Base-by-base conservation (phyloP, 2,329 filamentous ascomycete genomes). In the Xylaria sp. region DNA sequence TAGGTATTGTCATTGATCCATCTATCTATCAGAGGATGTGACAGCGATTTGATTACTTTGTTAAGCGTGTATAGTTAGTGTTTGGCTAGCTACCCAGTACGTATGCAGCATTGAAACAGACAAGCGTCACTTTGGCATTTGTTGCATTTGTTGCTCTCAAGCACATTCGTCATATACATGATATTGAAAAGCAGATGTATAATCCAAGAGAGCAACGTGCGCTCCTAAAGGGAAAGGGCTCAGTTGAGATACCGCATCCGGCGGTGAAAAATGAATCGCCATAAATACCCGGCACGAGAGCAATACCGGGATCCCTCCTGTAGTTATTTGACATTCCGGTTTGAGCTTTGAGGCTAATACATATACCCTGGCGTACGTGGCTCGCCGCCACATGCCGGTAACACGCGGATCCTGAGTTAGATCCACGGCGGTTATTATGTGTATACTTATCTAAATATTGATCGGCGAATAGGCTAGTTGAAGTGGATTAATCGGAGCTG, bases 311-410 rank as follows among this genome's bases (percentile, higher is more conserved):
- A 31, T 55, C 57, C 50, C 42, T 55, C 36, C 22, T 33, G 42
- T 60, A 49, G 33, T 36, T 47, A 59, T 39, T 22, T 65, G 57
- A 65, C 49, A 61, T 57, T 56, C 51, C 17, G 7, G 63, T 65
- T 61, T 65, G 63, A 61, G 45, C 22, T 65, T 44, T 42, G 42
- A 55, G 62, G 39, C 44, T 59, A 36, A 49, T 39, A 38, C 45
- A n/a, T 22, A 45, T 22, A 45, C 2, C n/a, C 29, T 11, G 10
- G 45, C 9, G 31, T 36, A 38, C 47, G 20, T 50, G 31, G 25
- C 36, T 51, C 33, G 33, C 29, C 39, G 11, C 25, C 25, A 27
- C n/a, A 31, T 58, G 10, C 25, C 22, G 31, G 20, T 42, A 54
- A 51, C 27, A 36, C 11, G 39, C 25, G 13, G 42, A 31, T 29